Percentiles rank a stretch among this genome's conserved stretches.
Evolutionary conservation across 768 basidiomycete genomes (phyloP).

Genomic region (Leccinum truebloodii): DNA sequence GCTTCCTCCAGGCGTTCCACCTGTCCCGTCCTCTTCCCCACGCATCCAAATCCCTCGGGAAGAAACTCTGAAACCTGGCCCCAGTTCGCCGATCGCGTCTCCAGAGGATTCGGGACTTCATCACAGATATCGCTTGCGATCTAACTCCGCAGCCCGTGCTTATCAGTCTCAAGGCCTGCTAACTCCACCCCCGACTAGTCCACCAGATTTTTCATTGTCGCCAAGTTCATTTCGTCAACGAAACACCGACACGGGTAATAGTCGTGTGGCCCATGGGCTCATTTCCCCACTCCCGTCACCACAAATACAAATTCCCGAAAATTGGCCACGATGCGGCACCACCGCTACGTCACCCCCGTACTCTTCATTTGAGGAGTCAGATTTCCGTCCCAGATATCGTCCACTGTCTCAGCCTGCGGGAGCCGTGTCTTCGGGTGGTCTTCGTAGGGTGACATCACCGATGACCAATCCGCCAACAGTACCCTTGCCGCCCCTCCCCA

Average conservation of each 20-base stretch:
- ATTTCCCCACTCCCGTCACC: constrained; percentile 1
- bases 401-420: constrained; percentile 1
- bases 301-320: neutral
- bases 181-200: constrained; percentile 11
- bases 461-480: constrained; percentile 14
- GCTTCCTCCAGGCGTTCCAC: neutral
- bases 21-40: constrained; percentile 1
- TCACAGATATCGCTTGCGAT: constrained; percentile 7
- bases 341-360: neutral
- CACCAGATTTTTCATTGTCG: constrained; percentile 1
- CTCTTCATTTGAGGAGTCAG: constrained; percentile 14
- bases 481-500: constrained; percentile 27
- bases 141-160: neutral
- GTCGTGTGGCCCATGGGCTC: neutral
- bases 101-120: constrained; percentile 17
- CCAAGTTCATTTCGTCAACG: neutral
- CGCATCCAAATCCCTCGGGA: constrained; percentile 20
- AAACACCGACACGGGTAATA: neutral
- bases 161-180: neutral
- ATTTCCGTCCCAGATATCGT: constrained; percentile 1
- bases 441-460: constrained; percentile 14
- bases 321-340: constrained; percentile 4
- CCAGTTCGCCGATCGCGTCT: constrained; percentile 17
- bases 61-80: neutral
- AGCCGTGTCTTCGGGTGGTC: constrained; percentile 2